phyloP scores from a whole-genome alignment of 2,329 filamentous ascomycete genomes.

The Gyromitra esculenta region DNA sequence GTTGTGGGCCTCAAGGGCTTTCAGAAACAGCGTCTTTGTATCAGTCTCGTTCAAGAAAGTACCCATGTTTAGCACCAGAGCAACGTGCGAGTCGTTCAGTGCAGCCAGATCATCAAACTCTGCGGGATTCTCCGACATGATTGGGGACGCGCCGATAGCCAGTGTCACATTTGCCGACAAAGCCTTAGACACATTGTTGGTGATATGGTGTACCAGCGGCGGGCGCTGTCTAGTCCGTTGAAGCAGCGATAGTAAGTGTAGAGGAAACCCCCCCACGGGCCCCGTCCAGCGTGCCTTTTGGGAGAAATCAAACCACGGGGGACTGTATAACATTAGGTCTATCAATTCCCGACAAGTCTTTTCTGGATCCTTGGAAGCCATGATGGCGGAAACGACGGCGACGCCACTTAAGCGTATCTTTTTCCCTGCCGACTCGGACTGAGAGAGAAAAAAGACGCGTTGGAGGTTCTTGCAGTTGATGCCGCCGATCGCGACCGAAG shows the following conservation, averaged over 20 bases:
- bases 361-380: conserved; percentile 75
- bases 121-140: conserved; percentile 88
- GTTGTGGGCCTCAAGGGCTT: conserved; percentile 85
- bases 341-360: conserved; percentile 70
- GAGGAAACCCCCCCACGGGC: not conserved
- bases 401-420: conserved; percentile 77
- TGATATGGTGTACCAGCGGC: conserved; percentile 95
- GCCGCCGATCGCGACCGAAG: conserved; percentile 86
- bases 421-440: conserved; percentile 59
- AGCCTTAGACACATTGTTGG: conserved; percentile 94
- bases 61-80: conserved; percentile 93
- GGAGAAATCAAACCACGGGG: conserved; percentile 54
- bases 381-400: conserved; percentile 88
- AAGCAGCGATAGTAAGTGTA: conserved; percentile 4
- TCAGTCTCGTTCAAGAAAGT: conserved; percentile 77
- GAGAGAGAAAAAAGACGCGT: conserved; percentile 76
- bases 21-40: conserved; percentile 69
- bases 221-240: not conserved
- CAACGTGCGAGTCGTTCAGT: conserved; percentile 69
- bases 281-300: not conserved
- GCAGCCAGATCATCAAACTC: conserved; percentile 83
- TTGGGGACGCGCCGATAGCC: conserved; percentile 84
- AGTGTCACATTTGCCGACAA: conserved; percentile 92
- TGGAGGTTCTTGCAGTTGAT: conserved; percentile 81
- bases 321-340: conserved; percentile 64